Conservation (phyloP, 208 protist species). For the Leishmania lainsoni region DNA sequence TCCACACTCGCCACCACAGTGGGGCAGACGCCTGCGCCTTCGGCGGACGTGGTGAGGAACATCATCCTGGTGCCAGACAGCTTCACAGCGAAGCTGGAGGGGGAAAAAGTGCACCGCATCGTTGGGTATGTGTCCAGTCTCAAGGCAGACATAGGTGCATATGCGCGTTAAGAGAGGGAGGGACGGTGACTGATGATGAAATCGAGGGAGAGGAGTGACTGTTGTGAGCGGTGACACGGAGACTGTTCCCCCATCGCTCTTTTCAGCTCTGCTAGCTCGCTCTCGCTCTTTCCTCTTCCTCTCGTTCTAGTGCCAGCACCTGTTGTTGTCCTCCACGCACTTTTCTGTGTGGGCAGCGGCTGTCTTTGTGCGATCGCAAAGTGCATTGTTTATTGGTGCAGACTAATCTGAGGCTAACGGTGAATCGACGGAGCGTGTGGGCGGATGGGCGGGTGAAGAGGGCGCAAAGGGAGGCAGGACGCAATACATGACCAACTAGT, state of each 20-base stretch:
- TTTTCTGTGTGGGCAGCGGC: background rate
- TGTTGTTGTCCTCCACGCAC: background rate
- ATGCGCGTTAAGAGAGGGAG: conserved; percentile 1
- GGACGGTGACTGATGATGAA: background rate
- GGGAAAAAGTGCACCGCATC: conserved; percentile 30
- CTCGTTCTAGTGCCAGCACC: background rate
- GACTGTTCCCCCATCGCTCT: background rate
- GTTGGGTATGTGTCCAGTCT: conserved; percentile 23
- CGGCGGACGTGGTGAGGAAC: conserved; percentile 7
- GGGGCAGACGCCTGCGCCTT: conserved; percentile 1
- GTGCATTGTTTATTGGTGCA: background rate
- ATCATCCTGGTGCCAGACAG: conserved; percentile 21
- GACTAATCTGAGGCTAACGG: background rate
- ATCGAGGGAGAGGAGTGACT: background rate
- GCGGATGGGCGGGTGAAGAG: background rate
- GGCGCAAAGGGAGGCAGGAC: background rate
- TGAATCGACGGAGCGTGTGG: background rate
- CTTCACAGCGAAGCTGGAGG: conserved; percentile 28
- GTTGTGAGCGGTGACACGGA: background rate
- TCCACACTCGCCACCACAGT: conserved; percentile 12
- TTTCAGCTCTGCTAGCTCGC: background rate
- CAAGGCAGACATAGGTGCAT: conserved; percentile 17
- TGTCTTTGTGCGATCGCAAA: background rate
- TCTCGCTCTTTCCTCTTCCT: background rate
- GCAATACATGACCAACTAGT: background rate